Conservation (phyloP, 768 basidiomycete species). For the Hypsizygus marmoreus region DNA sequence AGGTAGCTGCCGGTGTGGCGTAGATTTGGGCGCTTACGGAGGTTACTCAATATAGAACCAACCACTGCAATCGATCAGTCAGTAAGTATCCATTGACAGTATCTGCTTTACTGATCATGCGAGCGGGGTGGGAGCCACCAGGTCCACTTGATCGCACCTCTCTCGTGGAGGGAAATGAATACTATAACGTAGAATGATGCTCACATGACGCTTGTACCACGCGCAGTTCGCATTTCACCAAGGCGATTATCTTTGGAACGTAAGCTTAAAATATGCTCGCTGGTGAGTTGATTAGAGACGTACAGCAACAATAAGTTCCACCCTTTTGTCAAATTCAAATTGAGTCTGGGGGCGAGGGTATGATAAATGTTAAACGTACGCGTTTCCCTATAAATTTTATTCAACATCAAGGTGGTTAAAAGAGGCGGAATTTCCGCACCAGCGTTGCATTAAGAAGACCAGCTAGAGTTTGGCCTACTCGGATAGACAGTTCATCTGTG, state of each 20-base stretch:
- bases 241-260: conserved; percentile 44
- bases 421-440: conserved; percentile 36
- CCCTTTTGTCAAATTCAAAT: conserved; percentile 33
- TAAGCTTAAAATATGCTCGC: not conserved
- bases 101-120: conserved; percentile 5
- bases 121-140: not conserved
- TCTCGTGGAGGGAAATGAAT: no score
- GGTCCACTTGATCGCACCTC: no score
- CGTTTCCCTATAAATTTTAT: conserved; percentile 43
- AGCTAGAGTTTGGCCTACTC: conserved; percentile 82
- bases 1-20: not conserved
- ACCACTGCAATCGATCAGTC: conserved; percentile 51
- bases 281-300: conserved; percentile 27
- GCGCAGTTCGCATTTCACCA: conserved; percentile 56
- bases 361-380: conserved; percentile 33
- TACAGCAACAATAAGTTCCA: conserved; percentile 79
- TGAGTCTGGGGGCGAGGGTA: no score
- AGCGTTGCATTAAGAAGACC: conserved; percentile 86
- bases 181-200: conserved; percentile 28
- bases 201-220: conserved; percentile 83
- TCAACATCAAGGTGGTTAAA: conserved; percentile 4
- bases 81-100: conserved; percentile 15
- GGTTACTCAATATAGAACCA: conserved; percentile 85
- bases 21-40: conserved; percentile 51
- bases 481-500: conserved; percentile 81